Evolutionary conservation across 2,329 filamentous ascomycete genomes (phyloP).

Genomic region (Lasiodiplodia gonubiensis): DNA sequence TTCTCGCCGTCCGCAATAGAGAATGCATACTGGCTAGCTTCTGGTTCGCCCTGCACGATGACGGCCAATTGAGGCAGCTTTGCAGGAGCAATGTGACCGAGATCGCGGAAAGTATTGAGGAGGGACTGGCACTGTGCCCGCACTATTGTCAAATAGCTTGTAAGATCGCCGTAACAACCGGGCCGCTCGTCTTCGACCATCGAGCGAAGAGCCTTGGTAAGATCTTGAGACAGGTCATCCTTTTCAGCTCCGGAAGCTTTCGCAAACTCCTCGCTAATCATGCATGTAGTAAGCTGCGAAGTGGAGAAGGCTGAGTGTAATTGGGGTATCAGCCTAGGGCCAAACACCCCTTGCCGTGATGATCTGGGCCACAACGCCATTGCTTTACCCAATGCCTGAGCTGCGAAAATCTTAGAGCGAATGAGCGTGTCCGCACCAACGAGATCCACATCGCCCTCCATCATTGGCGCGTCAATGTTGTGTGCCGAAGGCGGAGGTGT

Average conservation of each 20-base stretch:
- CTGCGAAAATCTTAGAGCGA: slow-evolving; percentile 85
- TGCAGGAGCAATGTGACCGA: slow-evolving; percentile 38
- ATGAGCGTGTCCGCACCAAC: slow-evolving; percentile 89
- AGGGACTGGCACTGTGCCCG: slow-evolving; percentile 90
- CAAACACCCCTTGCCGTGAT: slow-evolving; percentile 66
- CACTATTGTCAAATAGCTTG: slow-evolving; percentile 86
- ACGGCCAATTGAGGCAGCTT: slow-evolving; percentile 84
- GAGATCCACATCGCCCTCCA: slow-evolving; percentile 93
- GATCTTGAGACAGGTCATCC: slow-evolving; percentile 61
- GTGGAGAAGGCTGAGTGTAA: slow-evolving; percentile 79
- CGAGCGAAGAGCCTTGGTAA: slow-evolving; percentile 69
- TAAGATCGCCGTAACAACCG: slow-evolving; percentile 83
- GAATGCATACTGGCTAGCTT: slow-evolving; percentile 91
- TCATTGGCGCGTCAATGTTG: slow-evolving; percentile 97
- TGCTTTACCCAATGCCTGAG: slow-evolving; percentile 82
- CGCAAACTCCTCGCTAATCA: slow-evolving; percentile 88
- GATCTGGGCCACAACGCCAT: slow-evolving; percentile 76
- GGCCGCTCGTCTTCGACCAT: slow-evolving; percentile 85
- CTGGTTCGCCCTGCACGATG: slow-evolving; percentile 89
- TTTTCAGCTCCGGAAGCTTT: slow-evolving; percentile 54
- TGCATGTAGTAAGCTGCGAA: slow-evolving; percentile 81
- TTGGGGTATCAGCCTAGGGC: slow-evolving; percentile 66
- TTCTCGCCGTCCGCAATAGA: slow-evolving; percentile 87
- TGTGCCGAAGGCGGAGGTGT: slow-evolving; percentile 66
- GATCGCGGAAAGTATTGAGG: slow-evolving; percentile 86